Percentiles rank a stretch among this genome's conserved stretches.
Evolutionary conservation across 1,284 basidiomycete genomes (phyloP).

Genomic region (Fomitiporia mediterranea): DNA sequence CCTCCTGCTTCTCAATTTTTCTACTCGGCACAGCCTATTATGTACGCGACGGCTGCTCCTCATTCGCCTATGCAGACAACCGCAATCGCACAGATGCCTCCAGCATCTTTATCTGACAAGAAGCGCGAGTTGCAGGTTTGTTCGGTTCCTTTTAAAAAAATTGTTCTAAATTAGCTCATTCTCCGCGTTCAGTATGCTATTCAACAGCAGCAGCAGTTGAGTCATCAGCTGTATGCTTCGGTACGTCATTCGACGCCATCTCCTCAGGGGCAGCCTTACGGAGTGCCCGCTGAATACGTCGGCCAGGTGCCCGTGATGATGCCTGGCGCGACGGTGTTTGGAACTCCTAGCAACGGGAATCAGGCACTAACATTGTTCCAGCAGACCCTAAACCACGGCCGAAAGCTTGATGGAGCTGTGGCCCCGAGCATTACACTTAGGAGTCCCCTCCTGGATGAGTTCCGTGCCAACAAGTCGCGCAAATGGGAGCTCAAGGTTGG

Average conservation of each 20-base stretch:
- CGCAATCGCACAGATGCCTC: constrained; percentile 41
- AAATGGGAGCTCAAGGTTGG: constrained; percentile 79
- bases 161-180: not conserved
- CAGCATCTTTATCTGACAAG: constrained; percentile 47
- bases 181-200: constrained; percentile 39
- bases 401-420: constrained; percentile 37
- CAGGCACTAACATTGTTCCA: constrained; percentile 38
- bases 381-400: constrained; percentile 36
- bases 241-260: constrained; percentile 38
- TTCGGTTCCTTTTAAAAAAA: not conserved
- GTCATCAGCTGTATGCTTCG: constrained; percentile 38
- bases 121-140: constrained; percentile 56
- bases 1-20: constrained; percentile 54
- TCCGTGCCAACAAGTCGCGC: constrained; percentile 72
- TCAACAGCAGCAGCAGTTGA: constrained; percentile 37
- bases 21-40: constrained; percentile 54
- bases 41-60: constrained; percentile 41
- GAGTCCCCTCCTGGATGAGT: constrained; percentile 78
- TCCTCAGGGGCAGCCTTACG: constrained; percentile 35
- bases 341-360: constrained; percentile 27
- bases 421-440: constrained; percentile 27
- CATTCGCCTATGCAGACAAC: constrained; percentile 43
- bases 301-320: constrained; percentile 42
- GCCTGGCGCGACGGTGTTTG: constrained; percentile 41
- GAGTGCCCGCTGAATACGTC: constrained; percentile 42